These are phyloP conservation scores for Cerioporus squamosus DNA, from an alignment of 1,284 basidiomycete species.

Conservation along the genomic window DNA sequence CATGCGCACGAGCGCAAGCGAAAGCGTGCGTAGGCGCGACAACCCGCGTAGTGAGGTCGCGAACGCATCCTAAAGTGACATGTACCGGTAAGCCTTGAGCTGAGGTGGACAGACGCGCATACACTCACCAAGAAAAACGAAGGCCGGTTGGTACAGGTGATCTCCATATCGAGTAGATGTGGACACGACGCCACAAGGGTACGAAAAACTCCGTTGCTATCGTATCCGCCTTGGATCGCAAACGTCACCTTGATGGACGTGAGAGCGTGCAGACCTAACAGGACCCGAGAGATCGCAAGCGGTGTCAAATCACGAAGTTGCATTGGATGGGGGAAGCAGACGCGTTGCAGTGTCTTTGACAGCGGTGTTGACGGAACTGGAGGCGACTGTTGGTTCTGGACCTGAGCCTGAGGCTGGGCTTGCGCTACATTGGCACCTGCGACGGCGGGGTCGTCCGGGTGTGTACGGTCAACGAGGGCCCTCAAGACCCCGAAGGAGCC, in stretches of 20 bases:
- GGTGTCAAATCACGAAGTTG: slow-evolving; percentile 68
- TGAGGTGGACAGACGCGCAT: neutral
- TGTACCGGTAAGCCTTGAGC: slow-evolving; percentile 1
- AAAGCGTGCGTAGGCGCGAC: slow-evolving; percentile 60
- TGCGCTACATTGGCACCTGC: neutral
- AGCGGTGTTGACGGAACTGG: slow-evolving; percentile 35
- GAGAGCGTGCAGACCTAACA: slow-evolving; percentile 57
- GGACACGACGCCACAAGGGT: slow-evolving; percentile 68
- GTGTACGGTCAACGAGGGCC: slow-evolving; percentile 40
- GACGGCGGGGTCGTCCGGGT: slow-evolving; percentile 1
- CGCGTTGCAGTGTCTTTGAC: slow-evolving; percentile 40
- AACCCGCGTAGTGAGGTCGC: slow-evolving; percentile 52
- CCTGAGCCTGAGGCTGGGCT: neutral
- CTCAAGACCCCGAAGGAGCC: slow-evolving; percentile 68
- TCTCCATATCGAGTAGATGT: slow-evolving; percentile 59
- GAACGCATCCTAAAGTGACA: slow-evolving; percentile 37
- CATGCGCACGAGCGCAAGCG: slow-evolving; percentile 65
- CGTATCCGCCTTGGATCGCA: slow-evolving; percentile 71
- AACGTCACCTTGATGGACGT: slow-evolving; percentile 64
- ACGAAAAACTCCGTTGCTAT: slow-evolving; percentile 67
- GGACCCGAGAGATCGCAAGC: slow-evolving; percentile 56
- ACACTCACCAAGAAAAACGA: slow-evolving; percentile 68
- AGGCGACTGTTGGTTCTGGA: slow-evolving; percentile 7
- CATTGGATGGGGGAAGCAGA: slow-evolving; percentile 67
- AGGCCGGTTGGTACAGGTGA: slow-evolving; percentile 68